phyloP scores from a whole-genome alignment of 2,329 filamentous ascomycete genomes.

The Aspergillus calidoustus region DNA sequence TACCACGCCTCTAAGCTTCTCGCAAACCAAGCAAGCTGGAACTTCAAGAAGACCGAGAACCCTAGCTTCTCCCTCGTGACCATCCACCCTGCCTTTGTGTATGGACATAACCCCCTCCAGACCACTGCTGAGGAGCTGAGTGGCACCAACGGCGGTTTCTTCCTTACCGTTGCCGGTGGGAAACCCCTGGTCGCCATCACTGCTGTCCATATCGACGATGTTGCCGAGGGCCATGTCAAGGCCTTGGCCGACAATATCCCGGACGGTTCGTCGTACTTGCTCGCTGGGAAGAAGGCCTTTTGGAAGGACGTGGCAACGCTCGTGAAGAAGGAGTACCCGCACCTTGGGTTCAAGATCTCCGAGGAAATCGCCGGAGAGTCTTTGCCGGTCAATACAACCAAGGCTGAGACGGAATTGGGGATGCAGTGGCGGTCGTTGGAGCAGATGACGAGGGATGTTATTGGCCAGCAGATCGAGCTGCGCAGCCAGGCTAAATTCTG shows the following conservation, averaged over 20 bases:
- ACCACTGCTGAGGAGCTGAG: constrained; percentile 19
- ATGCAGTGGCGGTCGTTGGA: constrained; percentile 29
- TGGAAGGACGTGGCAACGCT: constrained; percentile 25
- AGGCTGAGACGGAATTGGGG: constrained; percentile 28
- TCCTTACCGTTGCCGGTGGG: constrained; percentile 23
- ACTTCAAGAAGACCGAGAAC: constrained; percentile 22
- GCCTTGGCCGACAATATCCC: constrained; percentile 23
- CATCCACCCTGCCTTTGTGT: constrained; percentile 30
- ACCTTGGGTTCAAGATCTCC: constrained; percentile 19
- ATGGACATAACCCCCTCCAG: constrained; percentile 29
- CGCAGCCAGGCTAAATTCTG: background rate
- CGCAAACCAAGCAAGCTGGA: constrained; percentile 28
- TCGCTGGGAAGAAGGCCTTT: constrained; percentile 14
- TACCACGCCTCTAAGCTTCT: constrained; percentile 34
- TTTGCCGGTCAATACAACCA: constrained; percentile 19
- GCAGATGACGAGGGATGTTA: constrained; percentile 25
- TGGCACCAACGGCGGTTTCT: constrained; percentile 23
- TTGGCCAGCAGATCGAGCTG: constrained; percentile 29
- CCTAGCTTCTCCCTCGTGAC: constrained; percentile 29
- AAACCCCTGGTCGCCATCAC: background rate
- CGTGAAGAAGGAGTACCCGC: constrained; percentile 21
- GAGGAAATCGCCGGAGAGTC: constrained; percentile 6
- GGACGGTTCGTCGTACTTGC: constrained; percentile 28
- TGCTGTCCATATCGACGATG: constrained; percentile 32
- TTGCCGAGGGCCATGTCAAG: constrained; percentile 33